Percentiles rank a stretch among this genome's conserved stretches.
Evolutionary conservation across 2,329 filamentous ascomycete genomes (phyloP).

Genomic region (Trichoderma sp.): DNA sequence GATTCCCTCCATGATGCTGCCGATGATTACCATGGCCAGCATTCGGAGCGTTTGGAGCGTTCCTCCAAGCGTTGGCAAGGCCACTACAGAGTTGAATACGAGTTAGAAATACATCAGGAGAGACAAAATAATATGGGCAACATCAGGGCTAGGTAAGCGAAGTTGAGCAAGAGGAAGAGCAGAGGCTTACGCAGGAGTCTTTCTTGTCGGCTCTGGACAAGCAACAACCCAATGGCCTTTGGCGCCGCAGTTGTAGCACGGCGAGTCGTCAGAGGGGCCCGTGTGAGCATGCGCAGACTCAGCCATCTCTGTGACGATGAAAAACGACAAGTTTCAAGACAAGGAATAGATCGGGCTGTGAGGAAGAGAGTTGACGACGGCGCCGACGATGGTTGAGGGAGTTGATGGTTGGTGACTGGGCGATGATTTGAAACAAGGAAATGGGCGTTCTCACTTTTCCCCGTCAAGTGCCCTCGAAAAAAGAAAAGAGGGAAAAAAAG

Average conservation of each 20-base stretch:
- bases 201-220: constrained; percentile 50
- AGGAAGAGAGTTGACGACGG: neutral
- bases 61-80: constrained; percentile 37
- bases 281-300: constrained; percentile 30
- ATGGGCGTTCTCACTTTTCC: constrained; percentile 10
- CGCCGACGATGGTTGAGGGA: neutral
- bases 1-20: constrained; percentile 29
- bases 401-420: constrained; percentile 2
- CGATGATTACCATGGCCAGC: constrained; percentile 28
- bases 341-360: neutral
- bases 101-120: neutral
- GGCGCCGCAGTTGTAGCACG: constrained; percentile 55
- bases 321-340: neutral
- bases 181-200: constrained; percentile 49
- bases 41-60: constrained; percentile 29
- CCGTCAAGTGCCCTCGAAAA: neutral
- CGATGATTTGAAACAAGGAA: neutral
- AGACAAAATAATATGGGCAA: neutral
- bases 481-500: neutral
- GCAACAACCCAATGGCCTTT: constrained; percentile 52
- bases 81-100: constrained; percentile 30
- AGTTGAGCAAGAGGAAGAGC: neutral
- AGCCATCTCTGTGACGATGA: constrained; percentile 28
- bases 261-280: constrained; percentile 36
- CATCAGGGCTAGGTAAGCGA: neutral